Evolutionary conservation across 2,329 filamentous ascomycete genomes (phyloP).

Genomic region (Curvularia hawaiiensis): DNA sequence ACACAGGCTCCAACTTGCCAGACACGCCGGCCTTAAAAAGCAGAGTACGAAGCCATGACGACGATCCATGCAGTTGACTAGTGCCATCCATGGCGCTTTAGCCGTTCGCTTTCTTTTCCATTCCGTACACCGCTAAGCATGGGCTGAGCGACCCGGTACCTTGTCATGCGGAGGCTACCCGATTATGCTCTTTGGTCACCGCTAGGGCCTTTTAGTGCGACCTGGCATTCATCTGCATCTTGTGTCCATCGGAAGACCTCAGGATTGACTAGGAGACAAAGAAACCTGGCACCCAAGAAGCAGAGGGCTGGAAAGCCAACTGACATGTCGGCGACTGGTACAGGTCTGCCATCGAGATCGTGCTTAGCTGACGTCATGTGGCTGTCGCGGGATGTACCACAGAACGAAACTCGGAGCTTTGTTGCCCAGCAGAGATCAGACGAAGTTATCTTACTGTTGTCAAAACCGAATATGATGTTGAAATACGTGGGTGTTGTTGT

Average conservation of each 20-base stretch:
- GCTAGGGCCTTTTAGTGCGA: neutral
- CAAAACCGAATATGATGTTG: neutral
- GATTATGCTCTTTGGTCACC: neutral
- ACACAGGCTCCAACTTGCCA: neutral
- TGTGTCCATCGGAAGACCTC: neutral
- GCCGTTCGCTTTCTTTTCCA: conserved; percentile 12
- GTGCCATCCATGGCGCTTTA: conserved; percentile 2
- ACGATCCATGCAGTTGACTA: conserved; percentile 8
- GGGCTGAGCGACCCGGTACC: conserved; percentile 5
- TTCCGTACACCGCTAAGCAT: conserved; percentile 16
- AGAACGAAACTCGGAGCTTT: neutral
- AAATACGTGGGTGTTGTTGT: neutral
- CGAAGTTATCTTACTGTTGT: neutral
- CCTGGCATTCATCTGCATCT: neutral
- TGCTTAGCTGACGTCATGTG: conserved; percentile 11
- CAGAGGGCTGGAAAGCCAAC: neutral
- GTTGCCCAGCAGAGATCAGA: neutral
- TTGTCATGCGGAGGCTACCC: conserved; percentile 8
- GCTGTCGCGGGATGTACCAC: neutral
- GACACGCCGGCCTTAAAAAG: conserved; percentile 13
- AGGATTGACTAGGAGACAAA: neutral
- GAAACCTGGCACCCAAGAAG: neutral
- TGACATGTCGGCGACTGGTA: conserved; percentile 1
- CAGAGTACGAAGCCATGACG: conserved; percentile 15
- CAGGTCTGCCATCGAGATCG: conserved; percentile 2